A percentile compares a stretch with the other conserved stretches of the same genome.
These are phyloP conservation scores for Hibiscus mutabilis DNA, from an alignment of 345 rosid species.

Conservation along the genomic window DNA sequence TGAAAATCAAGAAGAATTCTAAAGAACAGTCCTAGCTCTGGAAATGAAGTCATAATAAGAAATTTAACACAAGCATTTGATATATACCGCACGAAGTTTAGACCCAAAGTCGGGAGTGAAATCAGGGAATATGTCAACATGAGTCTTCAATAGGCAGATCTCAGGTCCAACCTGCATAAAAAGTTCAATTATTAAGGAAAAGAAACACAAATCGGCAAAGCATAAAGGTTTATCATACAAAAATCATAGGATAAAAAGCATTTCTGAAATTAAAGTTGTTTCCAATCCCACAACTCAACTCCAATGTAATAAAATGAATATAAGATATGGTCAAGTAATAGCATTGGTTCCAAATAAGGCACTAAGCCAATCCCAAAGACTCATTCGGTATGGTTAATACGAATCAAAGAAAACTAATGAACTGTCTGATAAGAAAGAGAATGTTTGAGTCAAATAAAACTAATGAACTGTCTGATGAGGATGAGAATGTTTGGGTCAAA, in stretches of 20 bases:
- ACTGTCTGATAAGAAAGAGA: neutral
- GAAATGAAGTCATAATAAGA: neutral
- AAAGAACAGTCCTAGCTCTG: neutral
- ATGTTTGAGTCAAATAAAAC: neutral
- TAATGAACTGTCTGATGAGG: too few relatives aligned
- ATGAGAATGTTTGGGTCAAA: too few relatives aligned
- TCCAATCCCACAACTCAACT: neutral
- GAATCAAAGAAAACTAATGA: neutral
- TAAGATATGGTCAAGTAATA: neutral
- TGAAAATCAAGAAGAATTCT: neutral
- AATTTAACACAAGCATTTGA: neutral
- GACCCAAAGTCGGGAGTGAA: constrained; percentile 88
- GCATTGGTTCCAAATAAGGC: neutral
- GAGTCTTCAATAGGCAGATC: constrained; percentile 90
- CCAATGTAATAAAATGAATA: neutral
- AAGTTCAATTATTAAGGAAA: neutral
- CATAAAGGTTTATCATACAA: neutral
- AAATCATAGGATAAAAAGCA: neutral
- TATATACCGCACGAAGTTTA: constrained; percentile 65
- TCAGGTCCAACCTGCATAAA: constrained; percentile 83
- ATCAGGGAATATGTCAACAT: constrained; percentile 93
- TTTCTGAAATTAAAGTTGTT: neutral
- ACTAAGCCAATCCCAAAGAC: neutral
- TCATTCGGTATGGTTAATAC: neutral
- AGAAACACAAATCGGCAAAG: neutral